Evolutionary conservation across 1,284 basidiomycete genomes (phyloP), one percentile per base, ranked within the genome.

Genomic region (Pascua guehoae): DNA sequence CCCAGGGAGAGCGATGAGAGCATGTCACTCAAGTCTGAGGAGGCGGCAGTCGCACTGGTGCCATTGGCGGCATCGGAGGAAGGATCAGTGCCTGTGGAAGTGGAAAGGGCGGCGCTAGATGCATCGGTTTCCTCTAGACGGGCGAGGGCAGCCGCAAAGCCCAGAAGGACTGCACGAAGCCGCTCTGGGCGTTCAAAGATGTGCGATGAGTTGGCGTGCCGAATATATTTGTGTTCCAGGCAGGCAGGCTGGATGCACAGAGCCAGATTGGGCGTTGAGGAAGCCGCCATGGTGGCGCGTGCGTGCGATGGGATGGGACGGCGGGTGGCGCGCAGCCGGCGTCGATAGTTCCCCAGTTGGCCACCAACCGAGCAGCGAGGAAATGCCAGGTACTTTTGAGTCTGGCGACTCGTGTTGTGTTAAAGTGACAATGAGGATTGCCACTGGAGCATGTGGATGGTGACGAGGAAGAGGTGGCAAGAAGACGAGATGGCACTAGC

Each of bases 121-220:
- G 40, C 56, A 42, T 64, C 67, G 41, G 51, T 64, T 52, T 81
- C 80, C 66, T 89, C 87, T 7, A 93, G 77, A 41, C 86, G 82
- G 12, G 90, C 83, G 32, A 88, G 80, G 0, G 88, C 88, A 4
- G 87, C 87, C 2, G 89, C 83, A 7, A 94, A 80, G 1, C 92
- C 92, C 9, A 88, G 68, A 57, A 86, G 85, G 47, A 94, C 84
- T 0, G 91, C 91, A 47, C 86, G 82, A 14, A 96, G 77, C n/a
- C 92, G 84, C 73, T 94, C 88, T 0, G 91, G 92, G n/a, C 89
- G 82, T 71, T 96, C 92, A 17, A 92, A 85, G 57, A 94, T 86
- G 53, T 81, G 79, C 0, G 87, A 88, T 1, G 81, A 80, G 66
- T 90, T 86, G 54, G 82, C 78, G 12, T 86, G 85, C 15, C 91